Conservation (phyloP, 2,329 filamentous ascomycete genomes). For the Cryphonectria naterciae region DNA sequence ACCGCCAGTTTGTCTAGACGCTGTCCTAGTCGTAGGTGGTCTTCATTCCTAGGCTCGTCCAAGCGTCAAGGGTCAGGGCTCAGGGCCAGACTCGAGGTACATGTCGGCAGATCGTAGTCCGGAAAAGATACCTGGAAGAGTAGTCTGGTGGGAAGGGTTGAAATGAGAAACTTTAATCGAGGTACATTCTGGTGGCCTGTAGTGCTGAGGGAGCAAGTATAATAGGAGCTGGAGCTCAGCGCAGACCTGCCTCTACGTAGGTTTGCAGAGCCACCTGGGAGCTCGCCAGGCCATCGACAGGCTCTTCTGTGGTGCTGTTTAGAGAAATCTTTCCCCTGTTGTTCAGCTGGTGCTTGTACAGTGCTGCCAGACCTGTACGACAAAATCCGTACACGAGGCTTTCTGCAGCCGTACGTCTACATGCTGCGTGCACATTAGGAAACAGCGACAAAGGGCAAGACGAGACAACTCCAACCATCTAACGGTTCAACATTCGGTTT, state of each 20-base stretch:
- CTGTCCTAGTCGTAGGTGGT: neutral
- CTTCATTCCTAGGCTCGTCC: neutral
- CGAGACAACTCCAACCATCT: too few species aligned
- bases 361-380: neutral
- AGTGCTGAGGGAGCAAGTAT: neutral
- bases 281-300: neutral
- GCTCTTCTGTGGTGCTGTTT: neutral
- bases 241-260: neutral
- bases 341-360: neutral
- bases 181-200: neutral
- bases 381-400: too few species aligned
- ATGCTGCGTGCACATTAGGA: neutral
- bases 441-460: neutral
- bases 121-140: neutral
- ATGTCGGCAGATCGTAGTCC: neutral
- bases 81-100: neutral
- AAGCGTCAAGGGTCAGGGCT: neutral
- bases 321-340: neutral
- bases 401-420: neutral
- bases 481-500: too few species aligned
- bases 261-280: neutral
- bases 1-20: too few species aligned
- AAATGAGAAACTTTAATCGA: neutral
- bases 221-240: neutral
- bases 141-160: neutral